Conservation (phyloP, 495 filamentous ascomycete genomes). For the Haplographium delicatum region DNA sequence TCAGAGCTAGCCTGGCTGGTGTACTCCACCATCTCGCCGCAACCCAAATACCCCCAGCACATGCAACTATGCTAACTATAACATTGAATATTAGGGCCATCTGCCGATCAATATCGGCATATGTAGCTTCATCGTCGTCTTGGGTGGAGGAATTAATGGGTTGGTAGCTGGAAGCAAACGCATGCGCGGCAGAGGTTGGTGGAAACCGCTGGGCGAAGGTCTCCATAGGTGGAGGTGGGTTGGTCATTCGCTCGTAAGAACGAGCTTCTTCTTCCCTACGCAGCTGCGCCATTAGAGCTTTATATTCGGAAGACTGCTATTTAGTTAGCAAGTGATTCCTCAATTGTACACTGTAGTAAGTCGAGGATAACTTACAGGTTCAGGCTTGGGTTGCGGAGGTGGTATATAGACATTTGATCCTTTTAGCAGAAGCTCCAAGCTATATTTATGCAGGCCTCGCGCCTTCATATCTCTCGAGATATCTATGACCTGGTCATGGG, state of each 20-base stretch:
- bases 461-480: conserved; percentile 53
- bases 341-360: neutral
- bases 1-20: conserved; percentile 61
- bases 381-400: conserved; percentile 69
- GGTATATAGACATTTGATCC: conserved; percentile 71
- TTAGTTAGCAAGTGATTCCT: conserved; percentile 21
- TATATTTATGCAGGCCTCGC: conserved; percentile 28
- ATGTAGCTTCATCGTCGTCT: conserved; percentile 52
- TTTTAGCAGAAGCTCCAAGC: conserved; percentile 60
- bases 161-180: conserved; percentile 38
- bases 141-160: conserved; percentile 34
- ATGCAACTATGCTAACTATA: conserved; percentile 65
- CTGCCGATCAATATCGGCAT: conserved; percentile 69
- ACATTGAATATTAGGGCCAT: conserved; percentile 71
- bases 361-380: conserved; percentile 55
- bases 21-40: conserved; percentile 64
- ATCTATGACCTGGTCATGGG: conserved; percentile 71
- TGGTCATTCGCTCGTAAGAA: conserved; percentile 71
- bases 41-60: conserved; percentile 67
- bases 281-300: conserved; percentile 80
- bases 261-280: conserved; percentile 73
- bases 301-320: conserved; percentile 73
- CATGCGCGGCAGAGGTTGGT: conserved; percentile 32
- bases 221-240: conserved; percentile 48
- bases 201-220: conserved; percentile 57